Evolutionary conservation across 2,329 filamentous ascomycete genomes (phyloP), one percentile per base, ranked within the genome.

Genomic region (Geosmithia flava): DNA sequence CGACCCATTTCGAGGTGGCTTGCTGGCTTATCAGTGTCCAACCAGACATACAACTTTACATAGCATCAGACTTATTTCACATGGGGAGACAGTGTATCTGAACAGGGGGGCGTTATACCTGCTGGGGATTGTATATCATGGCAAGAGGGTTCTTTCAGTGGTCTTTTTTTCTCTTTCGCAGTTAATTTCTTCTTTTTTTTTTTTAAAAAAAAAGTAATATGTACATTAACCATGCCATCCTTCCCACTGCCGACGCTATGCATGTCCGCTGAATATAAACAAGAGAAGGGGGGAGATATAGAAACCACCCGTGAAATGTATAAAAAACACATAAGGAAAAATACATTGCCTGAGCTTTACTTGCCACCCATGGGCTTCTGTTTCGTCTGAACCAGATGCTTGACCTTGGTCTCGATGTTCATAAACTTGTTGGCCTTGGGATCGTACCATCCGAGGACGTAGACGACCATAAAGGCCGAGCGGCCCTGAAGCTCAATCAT

Each of bases 391-490:
- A 72, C 54, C 51, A 67, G 37, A 40, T 71, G 66, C 54, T 69
- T 68, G 17, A 75, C 54, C n/a, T 60, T 56, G 44, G 72, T 63
- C 42, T 74, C 56, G 15, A 66, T 59, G 29, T 56, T 56, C 51
- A 63, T 66, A 47, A 68, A 76, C 44, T 62, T 64, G 51, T 68
- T 67, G 41, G 68, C 70, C 57, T 76, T 74, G 1, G 78, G 76
- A 55, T 81, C 69, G 60, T 75, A 82, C 59, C 70, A 77, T 2
- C 68, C 72, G 11, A 61, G 50, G 2, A 76, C 75, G 50, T 78
- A 72, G 13, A 80, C 62, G 2, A 70, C 67, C 48, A 80, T 57
- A 46, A 65, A 64, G 1, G 69, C 68, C 20, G 61, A 67, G 2
- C 69, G 58, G 2, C 73, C 67, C 41, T 70, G 64, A 2, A 81